A percentile compares a stretch with the other conserved stretches of the same genome.
Conservation (phyloP, 2,329 filamentous ascomycete genomes). For the Fusarium citri region DNA sequence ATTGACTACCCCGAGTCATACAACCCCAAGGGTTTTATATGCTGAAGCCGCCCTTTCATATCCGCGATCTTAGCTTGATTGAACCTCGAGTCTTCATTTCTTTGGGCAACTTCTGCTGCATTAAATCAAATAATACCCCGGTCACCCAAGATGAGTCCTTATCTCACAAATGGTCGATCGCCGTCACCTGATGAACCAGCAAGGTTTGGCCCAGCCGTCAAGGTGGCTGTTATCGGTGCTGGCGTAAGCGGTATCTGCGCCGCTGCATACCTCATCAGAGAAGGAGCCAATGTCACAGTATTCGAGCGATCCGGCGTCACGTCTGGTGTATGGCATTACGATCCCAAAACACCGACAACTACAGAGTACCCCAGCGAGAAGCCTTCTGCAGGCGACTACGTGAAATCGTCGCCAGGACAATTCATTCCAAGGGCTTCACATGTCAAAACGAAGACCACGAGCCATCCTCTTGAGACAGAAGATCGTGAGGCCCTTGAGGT, state of each 20-base stretch:
- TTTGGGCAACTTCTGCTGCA: too few species aligned
- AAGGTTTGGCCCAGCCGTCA: slow-evolving; percentile 23
- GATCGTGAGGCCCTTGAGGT: slow-evolving; percentile 10
- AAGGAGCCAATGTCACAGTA: slow-evolving; percentile 52
- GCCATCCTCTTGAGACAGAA: not conserved
- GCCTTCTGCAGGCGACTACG: slow-evolving; percentile 47
- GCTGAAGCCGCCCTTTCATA: not conserved
- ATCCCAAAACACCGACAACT: slow-evolving; percentile 47
- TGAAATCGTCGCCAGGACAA: slow-evolving; percentile 21
- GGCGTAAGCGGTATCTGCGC: slow-evolving; percentile 56
- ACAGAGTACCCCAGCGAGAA: slow-evolving; percentile 49
- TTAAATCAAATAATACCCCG: too few species aligned
- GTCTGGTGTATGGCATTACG: slow-evolving; percentile 56
- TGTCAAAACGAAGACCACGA: not conserved
- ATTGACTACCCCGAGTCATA: not conserved
- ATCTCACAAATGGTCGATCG: slow-evolving; percentile 11
- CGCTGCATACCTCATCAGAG: slow-evolving; percentile 52
- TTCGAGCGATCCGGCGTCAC: slow-evolving; percentile 52
- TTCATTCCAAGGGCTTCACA: not conserved
- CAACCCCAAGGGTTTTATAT: not conserved
- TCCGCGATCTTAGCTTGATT: not conserved
- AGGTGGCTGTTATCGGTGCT: slow-evolving; percentile 55
- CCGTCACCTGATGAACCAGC: not conserved
- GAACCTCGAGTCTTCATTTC: rapidly evolving
- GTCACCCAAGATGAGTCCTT: slow-evolving; percentile 28